Base-by-base conservation (phyloP, 2,329 filamentous ascomycete species). In the Pestalotiopsis sp. region DNA sequence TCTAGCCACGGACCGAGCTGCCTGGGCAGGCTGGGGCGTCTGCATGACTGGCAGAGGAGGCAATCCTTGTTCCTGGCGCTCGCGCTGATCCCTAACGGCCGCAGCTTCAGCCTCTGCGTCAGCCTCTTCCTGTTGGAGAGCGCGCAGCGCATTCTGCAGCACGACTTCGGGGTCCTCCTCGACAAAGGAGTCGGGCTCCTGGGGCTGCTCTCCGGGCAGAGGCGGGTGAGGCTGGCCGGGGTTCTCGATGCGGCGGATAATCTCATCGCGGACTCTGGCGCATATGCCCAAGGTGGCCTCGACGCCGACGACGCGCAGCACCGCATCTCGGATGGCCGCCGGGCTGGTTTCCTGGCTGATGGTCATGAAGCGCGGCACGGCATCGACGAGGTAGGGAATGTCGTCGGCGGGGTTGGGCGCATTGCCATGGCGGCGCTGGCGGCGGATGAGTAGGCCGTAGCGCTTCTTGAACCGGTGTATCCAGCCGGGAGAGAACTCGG, bases 391-490 rank as follows among this genome's bases (percentile, higher is more conserved):
- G 76, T 91, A 91, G 59, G 82, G 82, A 39, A 91, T 84, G 73
- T 90, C 87, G 66, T 87, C 84, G 58, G 85, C 85, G 0, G 83
- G 81, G 71, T 87, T 85, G 20, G 81, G 81, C 1, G 81, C 82
- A 64, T 84, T 84, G 23, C 83, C 83, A 71, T 85, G 84, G 0
- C 87, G 84, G 23, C 87, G 84, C 73, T 89, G 87, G 65, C 87
- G 85, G 45, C 87, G 78, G 61, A 89, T 84, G 20, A 90, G 80
- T 17, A 90, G 81, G 0, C 87, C 87, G 69, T 90, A 90, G 12
- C 88, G 84, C 76, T 89, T 90, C 79, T 90, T 90, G 80, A 90
- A 90, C 45, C 88, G 84, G 73, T 90, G 88, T 69, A 90, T 90
- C 88, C 88, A 90, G 56, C 88, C 88, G 0, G 88, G 88, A 0